Evolutionary conservation across 2,329 filamentous ascomycete species (phyloP).

Genomic region (Neofusicoccum kwambonambiense): DNA sequence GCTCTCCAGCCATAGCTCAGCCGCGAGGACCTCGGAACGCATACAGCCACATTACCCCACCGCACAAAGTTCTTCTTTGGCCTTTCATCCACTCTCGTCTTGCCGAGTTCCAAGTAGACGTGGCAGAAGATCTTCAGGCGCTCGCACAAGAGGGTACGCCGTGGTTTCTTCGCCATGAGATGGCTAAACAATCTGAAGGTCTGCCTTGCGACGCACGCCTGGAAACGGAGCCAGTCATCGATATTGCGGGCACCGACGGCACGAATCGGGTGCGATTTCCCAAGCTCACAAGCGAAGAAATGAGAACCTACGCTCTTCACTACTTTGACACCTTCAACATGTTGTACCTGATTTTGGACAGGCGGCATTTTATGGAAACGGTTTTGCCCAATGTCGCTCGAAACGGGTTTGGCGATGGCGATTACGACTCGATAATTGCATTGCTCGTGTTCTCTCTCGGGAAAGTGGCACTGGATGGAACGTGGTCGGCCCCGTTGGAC

Average conservation of each 20-base stretch:
- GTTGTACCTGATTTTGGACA: slow-evolving; percentile 19
- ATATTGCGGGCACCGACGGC: background rate
- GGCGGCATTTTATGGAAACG: slow-evolving; percentile 7
- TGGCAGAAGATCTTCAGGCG: slow-evolving; percentile 13
- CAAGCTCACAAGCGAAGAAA: slow-evolving; percentile 15
- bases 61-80: slow-evolving; percentile 24
- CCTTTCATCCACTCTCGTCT: slow-evolving; percentile 19
- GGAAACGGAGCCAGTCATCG: background rate
- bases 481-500: slow-evolving; percentile 48
- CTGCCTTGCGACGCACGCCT: slow-evolving; percentile 12
- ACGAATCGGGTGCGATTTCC: slow-evolving; percentile 6
- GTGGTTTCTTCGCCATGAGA: slow-evolving; percentile 18
- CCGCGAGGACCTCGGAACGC: background rate
- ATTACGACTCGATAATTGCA: slow-evolving; percentile 52
- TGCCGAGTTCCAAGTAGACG: slow-evolving; percentile 1
- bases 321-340: slow-evolving; percentile 20
- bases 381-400: slow-evolving; percentile 36
- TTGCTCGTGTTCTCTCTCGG: slow-evolving; percentile 60
- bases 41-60: slow-evolving; percentile 19
- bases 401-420: slow-evolving; percentile 51
- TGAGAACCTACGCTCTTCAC: slow-evolving; percentile 15
- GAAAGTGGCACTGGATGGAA: slow-evolving; percentile 55
- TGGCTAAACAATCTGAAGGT: slow-evolving; percentile 6
- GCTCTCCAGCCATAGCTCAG: background rate
- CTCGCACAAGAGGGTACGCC: slow-evolving; percentile 19